Evolutionary conservation across 176 grass and related monocot species (phyloP), one percentile per base, ranked within the genome.

Genomic region (Pontederia crassipes): DNA sequence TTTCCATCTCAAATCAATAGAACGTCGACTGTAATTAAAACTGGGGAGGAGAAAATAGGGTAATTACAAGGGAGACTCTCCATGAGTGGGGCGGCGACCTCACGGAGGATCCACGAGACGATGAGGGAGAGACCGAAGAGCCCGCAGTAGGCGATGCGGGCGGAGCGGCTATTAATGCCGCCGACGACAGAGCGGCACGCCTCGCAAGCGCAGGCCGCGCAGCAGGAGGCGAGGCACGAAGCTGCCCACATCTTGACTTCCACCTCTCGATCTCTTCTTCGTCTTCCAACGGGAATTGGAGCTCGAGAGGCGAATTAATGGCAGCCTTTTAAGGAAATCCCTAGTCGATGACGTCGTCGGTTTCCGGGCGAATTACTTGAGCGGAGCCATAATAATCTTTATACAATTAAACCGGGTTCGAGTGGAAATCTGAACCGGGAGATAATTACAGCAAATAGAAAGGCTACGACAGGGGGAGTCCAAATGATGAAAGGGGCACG

Each of bases 161-260:
- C 84, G 45, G 87, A 92, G 46, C 93, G 93, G 74, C 93, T 87
- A 71, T 87, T 88, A 84, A 98, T 98, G 79, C 87, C 83, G 67
- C 87, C 87, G 52, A 91, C 93, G 64, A 85, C 84, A 45, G 93
- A 92, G 17, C 93, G 93, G 81, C 93, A 98, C 61, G 93, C 93
- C 74, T 98, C 93, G 87, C 93, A 98, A 5, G 93, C 93, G 81
- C 93, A 98, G 56, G 87, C 93, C 16, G 93, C 93, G 84, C 93
- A 98, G 79, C 93, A 98, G 10, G 93, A 98, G 45, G 93, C 93
- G 80, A 98, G 78, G 79, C 93, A 98, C 70, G 93, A 98, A 18
- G 93, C 93, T 2, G 87, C 93, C 93, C 92, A 96, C 92, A 96
- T 96, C 65, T 76, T 15, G 35, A 32, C 27, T 11, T 29, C 9